Conservation (phyloP, 345 rosid genomes). For the Hypericum perforatum region DNA sequence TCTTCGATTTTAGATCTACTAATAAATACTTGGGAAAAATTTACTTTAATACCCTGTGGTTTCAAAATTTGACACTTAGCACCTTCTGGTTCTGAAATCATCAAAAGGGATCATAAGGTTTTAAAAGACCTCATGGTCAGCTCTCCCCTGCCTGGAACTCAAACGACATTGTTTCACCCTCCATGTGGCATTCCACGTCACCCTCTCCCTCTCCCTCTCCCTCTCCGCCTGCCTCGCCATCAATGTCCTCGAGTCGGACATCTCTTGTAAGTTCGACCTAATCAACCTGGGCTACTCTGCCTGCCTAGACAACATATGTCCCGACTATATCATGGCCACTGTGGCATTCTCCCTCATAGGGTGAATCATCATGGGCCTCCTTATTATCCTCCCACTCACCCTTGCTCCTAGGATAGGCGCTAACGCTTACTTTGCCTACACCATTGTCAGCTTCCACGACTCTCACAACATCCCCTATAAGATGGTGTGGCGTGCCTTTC, state of each 20-base stretch:
- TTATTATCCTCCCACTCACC: slow-evolving; percentile 77
- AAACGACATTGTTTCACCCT: too few species aligned
- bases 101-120: too few species aligned
- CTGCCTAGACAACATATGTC: slow-evolving; percentile 53
- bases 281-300: slow-evolving; percentile 80
- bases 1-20: too few species aligned
- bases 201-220: slow-evolving; percentile 34
- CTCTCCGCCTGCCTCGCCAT: slow-evolving; percentile 58
- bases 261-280: slow-evolving; percentile 68
- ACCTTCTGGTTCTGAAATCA: too few species aligned
- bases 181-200: too few species aligned
- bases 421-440: slow-evolving; percentile 85
- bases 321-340: slow-evolving; percentile 86
- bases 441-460: slow-evolving; percentile 92
- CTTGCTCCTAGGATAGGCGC: slow-evolving; percentile 95
- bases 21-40: too few species aligned
- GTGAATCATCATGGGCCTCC: slow-evolving; percentile 70
- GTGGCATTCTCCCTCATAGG: slow-evolving; percentile 73
- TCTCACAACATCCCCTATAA: slow-evolving; percentile 67
- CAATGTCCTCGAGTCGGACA: slow-evolving; percentile 42
- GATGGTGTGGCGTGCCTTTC: too few species aligned
- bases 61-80: too few species aligned
- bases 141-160: too few species aligned
- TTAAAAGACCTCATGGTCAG: too few species aligned
- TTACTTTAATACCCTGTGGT: too few species aligned